phyloP scores from a whole-genome alignment of 2,329 filamentous ascomycete genomes.

The Penicillium sp. region DNA sequence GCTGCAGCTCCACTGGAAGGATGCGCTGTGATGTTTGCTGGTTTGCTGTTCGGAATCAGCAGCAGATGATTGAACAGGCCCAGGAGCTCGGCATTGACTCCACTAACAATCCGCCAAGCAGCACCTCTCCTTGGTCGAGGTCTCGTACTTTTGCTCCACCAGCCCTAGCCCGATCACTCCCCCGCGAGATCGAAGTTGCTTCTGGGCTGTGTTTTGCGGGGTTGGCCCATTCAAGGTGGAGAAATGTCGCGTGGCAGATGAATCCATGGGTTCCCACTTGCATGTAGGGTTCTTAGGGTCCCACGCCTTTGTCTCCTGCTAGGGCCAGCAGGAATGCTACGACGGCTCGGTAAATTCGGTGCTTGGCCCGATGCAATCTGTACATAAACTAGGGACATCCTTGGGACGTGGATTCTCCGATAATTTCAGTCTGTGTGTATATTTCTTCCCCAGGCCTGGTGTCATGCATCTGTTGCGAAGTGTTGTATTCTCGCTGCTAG shows the following conservation, averaged over 20 bases:
- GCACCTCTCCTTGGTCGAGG: not conserved
- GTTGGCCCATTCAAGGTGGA: conserved; percentile 9
- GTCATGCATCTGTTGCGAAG: conserved; percentile 14
- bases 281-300: conserved; percentile 8
- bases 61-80: not conserved
- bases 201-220: conserved; percentile 13
- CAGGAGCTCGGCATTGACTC: conserved; percentile 10
- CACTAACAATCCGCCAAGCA: conserved; percentile 13
- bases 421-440: not conserved
- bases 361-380: not conserved
- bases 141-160: conserved; percentile 5
- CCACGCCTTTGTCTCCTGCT: conserved; percentile 1
- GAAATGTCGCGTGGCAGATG: conserved; percentile 4
- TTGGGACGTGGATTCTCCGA: not conserved
- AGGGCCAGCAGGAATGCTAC: conserved; percentile 1
- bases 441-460: not conserved
- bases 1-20: not conserved
- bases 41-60: not conserved
- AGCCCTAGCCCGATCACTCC: not conserved
- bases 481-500: conserved; percentile 11
- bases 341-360: conserved; percentile 3
- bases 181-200: conserved; percentile 2
- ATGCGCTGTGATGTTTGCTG: not conserved
- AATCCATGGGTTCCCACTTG: not conserved
- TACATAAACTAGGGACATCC: conserved; percentile 1